Evolutionary conservation across 2,329 filamentous ascomycete species (phyloP).

Genomic region (Fusarium sp.): DNA sequence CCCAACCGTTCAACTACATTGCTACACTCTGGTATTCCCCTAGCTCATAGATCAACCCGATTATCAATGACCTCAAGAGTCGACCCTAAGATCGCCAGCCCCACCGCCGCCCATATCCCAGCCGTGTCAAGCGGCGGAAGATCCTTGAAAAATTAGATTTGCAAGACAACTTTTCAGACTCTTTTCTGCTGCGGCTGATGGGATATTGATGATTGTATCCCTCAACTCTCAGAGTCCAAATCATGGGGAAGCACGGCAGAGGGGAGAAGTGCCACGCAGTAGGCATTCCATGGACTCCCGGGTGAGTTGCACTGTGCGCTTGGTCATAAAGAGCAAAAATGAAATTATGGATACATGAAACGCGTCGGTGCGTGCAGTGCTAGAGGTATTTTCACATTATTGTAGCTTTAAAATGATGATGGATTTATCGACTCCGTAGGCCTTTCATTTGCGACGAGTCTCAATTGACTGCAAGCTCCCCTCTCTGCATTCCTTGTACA

Average conservation of each 20-base stretch:
- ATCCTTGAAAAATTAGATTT: not conserved
- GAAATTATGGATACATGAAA: not conserved
- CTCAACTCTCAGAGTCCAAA: not conserved
- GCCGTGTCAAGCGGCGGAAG: not conserved
- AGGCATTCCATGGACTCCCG: not conserved
- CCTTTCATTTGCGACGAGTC: not conserved
- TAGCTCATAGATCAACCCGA: slow-evolving; percentile 1
- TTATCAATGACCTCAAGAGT: slow-evolving; percentile 39
- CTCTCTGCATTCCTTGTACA: not conserved
- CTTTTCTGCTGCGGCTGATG: not conserved
- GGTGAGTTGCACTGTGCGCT: not conserved
- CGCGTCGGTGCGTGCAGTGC: not conserved
- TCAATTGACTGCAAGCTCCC: not conserved
- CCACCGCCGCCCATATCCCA: not conserved
- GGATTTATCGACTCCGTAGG: not conserved
- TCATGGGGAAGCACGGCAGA: too few relatives aligned
- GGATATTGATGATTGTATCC: not conserved
- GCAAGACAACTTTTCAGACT: not conserved
- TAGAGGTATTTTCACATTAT: not conserved
- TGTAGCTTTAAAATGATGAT: too few relatives aligned
- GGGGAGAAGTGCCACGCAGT: not conserved
- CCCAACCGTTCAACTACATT: not conserved
- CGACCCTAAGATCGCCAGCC: slow-evolving; percentile 28
- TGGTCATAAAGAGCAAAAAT: not conserved
- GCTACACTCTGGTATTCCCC: not conserved